phyloP scores from a whole-genome alignment of 169 alveolate genomes.

The Plasmodium reichenowi region DNA sequence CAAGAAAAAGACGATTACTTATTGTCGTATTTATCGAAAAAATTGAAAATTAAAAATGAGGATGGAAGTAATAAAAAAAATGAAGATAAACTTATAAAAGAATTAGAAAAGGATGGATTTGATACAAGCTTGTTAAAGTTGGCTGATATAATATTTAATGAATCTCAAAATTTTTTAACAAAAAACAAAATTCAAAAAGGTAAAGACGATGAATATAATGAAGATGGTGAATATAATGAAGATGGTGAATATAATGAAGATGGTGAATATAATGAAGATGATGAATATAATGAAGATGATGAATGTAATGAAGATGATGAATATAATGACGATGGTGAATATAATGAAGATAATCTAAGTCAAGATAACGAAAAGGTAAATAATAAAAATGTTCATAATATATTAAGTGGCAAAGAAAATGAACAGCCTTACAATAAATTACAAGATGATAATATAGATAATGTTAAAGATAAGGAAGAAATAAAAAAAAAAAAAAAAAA shows the following conservation, averaged over 20 bases:
- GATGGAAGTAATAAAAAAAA: conserved; percentile 36
- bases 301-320: conserved; percentile 12
- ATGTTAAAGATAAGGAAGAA: conserved; percentile 34
- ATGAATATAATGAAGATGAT: conserved; percentile 19
- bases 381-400: background rate
- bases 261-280: background rate
- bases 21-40: conserved; percentile 75
- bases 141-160: conserved; percentile 57
- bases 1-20: conserved; percentile 77
- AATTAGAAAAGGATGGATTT: conserved; percentile 72
- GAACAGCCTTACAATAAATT: background rate
- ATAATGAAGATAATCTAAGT: background rate
- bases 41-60: conserved; percentile 40
- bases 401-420: background rate
- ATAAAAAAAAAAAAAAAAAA: conserved; percentile 3
- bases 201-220: background rate
- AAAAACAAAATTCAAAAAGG: conserved; percentile 12
- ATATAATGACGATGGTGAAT: background rate
- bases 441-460: background rate
- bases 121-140: conserved; percentile 62
- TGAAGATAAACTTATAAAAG: conserved; percentile 74
- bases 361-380: background rate
- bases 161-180: conserved; percentile 36
- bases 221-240: background rate
- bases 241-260: conserved; percentile 31